Conservation (phyloP, 163 green algal genomes). For the Coccomyxa subellipsoidea region DNA sequence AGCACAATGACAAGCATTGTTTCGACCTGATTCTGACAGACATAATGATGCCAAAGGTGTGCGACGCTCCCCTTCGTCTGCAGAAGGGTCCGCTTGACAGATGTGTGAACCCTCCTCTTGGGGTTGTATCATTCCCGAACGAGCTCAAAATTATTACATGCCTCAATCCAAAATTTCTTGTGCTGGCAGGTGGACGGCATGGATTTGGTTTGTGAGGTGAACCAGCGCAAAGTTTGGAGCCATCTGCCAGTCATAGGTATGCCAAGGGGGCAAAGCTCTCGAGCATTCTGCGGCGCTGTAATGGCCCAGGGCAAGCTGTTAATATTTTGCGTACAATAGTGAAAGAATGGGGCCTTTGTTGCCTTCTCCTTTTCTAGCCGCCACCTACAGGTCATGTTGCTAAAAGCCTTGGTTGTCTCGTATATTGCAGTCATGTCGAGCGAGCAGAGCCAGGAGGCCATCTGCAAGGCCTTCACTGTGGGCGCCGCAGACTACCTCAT, state of each 20-base stretch:
- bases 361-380: too few species aligned
- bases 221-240: constrained; percentile 7
- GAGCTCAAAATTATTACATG: too few species aligned
- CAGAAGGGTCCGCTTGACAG: not conserved
- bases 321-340: too few species aligned
- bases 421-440: constrained; percentile 34
- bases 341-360: too few species aligned
- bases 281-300: too few species aligned
- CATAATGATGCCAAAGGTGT: constrained; percentile 35
- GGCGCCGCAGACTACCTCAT: constrained; percentile 57
- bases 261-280: not conserved
- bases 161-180: not conserved
- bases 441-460: constrained; percentile 19
- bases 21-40: constrained; percentile 35
- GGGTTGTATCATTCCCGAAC: too few species aligned
- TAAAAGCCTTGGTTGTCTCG: too few species aligned
- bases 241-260: constrained; percentile 32
- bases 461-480: constrained; percentile 37
- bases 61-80: not conserved
- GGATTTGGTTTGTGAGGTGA: constrained; percentile 25
- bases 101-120: too few species aligned
- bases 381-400: too few species aligned
- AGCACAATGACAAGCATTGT: constrained; percentile 4
- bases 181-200: constrained; percentile 27
- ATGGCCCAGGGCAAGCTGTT: too few species aligned